These are phyloP conservation scores for Fusarium sp. DNA, from an alignment of 2,329 filamentous ascomycete genomes.

Conservation along the genomic window DNA sequence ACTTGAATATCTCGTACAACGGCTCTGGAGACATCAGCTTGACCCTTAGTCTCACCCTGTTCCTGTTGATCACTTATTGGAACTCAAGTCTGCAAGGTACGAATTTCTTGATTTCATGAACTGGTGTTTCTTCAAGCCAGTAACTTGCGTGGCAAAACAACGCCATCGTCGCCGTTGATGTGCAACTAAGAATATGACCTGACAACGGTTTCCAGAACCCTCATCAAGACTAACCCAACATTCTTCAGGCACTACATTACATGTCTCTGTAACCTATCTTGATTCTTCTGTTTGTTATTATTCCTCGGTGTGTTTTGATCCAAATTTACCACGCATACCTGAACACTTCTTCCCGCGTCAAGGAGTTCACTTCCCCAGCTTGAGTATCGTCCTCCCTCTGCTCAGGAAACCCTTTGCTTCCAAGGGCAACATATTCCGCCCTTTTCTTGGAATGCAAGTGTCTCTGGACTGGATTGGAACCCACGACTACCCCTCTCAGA, in stretches of 20 bases:
- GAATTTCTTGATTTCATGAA: slow-evolving; percentile 20
- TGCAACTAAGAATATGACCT: slow-evolving; percentile 17
- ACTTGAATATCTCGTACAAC: slow-evolving; percentile 24
- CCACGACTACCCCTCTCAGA: slow-evolving; percentile 49
- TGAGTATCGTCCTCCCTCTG: slow-evolving; percentile 26
- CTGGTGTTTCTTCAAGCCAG: slow-evolving; percentile 7
- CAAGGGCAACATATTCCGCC: slow-evolving; percentile 46
- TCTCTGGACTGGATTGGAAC: slow-evolving; percentile 52
- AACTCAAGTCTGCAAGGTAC: slow-evolving; percentile 29
- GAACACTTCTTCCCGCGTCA: slow-evolving; percentile 35
- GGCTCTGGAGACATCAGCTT: slow-evolving; percentile 27
- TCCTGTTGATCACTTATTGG: slow-evolving; percentile 25
- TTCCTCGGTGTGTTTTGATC: slow-evolving; percentile 9
- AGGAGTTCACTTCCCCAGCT: slow-evolving; percentile 38
- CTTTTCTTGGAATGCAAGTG: slow-evolving; percentile 53
- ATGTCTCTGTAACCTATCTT: slow-evolving; percentile 35
- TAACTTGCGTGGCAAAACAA: slow-evolving; percentile 18
- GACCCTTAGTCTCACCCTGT: slow-evolving; percentile 34
- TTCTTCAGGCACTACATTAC: slow-evolving; percentile 38
- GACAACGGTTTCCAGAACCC: slow-evolving; percentile 24
- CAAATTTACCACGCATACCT: slow-evolving; percentile 39
- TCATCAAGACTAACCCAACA: slow-evolving; percentile 9
- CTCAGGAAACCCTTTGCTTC: slow-evolving; percentile 23
- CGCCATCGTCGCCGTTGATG: not conserved
- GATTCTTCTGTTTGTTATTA: slow-evolving; percentile 30